These are phyloP conservation scores for Colletotrichum filicis DNA, from an alignment of 2,329 filamentous ascomycete species.

Conservation along the genomic window DNA sequence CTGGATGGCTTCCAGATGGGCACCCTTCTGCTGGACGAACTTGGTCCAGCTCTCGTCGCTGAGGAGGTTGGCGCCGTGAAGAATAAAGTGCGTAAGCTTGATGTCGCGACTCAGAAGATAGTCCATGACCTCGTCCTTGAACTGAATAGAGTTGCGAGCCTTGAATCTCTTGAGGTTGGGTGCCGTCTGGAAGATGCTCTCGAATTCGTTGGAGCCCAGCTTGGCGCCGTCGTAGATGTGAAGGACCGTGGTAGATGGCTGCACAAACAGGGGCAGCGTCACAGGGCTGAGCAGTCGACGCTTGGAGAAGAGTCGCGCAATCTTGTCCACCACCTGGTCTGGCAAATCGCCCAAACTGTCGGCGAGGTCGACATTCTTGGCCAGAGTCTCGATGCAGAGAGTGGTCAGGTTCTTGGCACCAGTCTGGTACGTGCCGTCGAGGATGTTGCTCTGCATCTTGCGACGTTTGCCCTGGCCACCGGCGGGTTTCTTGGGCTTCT, in stretches of 20 bases:
- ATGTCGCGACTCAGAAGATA: slow-evolving; percentile 81
- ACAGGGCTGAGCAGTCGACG: slow-evolving; percentile 64
- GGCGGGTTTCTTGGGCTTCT: slow-evolving; percentile 43
- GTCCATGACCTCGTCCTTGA: slow-evolving; percentile 86
- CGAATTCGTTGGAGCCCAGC: slow-evolving; percentile 80
- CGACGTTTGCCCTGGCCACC: slow-evolving; percentile 72
- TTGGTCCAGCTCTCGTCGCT: slow-evolving; percentile 80
- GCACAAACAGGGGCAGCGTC: slow-evolving; percentile 68
- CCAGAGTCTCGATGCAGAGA: slow-evolving; percentile 71
- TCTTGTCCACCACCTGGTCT: slow-evolving; percentile 64
- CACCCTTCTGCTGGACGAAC: slow-evolving; percentile 74
- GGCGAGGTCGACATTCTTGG: slow-evolving; percentile 71
- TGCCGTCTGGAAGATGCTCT: slow-evolving; percentile 82
- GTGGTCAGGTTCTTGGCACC: slow-evolving; percentile 77
- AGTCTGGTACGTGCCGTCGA: slow-evolving; percentile 76
- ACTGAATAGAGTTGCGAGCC: slow-evolving; percentile 86
- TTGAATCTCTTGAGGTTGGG: slow-evolving; percentile 77
- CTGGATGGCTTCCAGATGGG: slow-evolving; percentile 74
- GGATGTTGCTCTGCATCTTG: slow-evolving; percentile 83
- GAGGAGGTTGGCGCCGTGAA: slow-evolving; percentile 87
- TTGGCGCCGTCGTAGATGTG: slow-evolving; percentile 70
- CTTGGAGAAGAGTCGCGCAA: slow-evolving; percentile 70
- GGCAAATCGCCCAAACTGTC: slow-evolving; percentile 72
- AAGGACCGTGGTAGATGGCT: slow-evolving; percentile 61
- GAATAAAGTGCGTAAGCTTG: slow-evolving; percentile 76